Percentiles rank a stretch among this genome's conserved stretches.
Conservation (phyloP, 805 yeast species). For the Komagataella ulmi region DNA sequence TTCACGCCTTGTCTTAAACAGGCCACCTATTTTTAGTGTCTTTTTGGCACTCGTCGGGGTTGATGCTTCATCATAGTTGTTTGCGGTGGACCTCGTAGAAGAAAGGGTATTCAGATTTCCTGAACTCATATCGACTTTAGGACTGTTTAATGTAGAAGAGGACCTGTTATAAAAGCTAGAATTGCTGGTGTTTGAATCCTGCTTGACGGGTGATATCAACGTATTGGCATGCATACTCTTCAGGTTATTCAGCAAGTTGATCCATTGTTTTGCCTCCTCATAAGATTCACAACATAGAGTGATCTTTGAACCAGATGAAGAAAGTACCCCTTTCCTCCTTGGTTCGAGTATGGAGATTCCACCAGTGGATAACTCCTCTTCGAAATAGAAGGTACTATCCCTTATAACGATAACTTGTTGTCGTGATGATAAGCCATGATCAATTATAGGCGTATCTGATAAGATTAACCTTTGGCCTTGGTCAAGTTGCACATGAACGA, state of each 20-base stretch:
- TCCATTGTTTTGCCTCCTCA: conserved; percentile 31
- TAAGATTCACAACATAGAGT: conserved; percentile 71
- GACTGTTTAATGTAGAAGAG: conserved; percentile 2
- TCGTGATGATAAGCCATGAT: conserved; percentile 10
- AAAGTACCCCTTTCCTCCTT: conserved; percentile 18
- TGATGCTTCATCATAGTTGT: not conserved
- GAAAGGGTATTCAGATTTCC: not conserved
- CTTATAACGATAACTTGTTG: conserved; percentile 5
- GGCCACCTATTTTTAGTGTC: conserved; percentile 4
- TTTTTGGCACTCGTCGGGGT: not conserved
- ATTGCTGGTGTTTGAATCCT: not conserved
- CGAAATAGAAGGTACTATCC: conserved; percentile 13
- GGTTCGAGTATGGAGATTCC: conserved; percentile 11
- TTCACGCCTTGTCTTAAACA: conserved; percentile 2
- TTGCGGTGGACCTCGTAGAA: not conserved
- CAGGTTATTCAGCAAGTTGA: conserved; percentile 3
- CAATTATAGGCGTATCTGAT: conserved; percentile 11
- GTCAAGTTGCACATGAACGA: conserved; percentile 1
- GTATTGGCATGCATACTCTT: not conserved
- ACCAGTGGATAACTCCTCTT: conserved; percentile 8
- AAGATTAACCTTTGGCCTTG: conserved; percentile 5
- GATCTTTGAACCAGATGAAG: conserved; percentile 14
- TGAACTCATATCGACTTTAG: not conserved
- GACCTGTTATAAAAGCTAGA: not conserved
- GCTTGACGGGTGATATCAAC: not conserved